Percentiles rank a stretch among this genome's conserved stretches.
Evolutionary conservation across 306 rosid genomes (phyloP).

Genomic region (Begonia masoniana): DNA sequence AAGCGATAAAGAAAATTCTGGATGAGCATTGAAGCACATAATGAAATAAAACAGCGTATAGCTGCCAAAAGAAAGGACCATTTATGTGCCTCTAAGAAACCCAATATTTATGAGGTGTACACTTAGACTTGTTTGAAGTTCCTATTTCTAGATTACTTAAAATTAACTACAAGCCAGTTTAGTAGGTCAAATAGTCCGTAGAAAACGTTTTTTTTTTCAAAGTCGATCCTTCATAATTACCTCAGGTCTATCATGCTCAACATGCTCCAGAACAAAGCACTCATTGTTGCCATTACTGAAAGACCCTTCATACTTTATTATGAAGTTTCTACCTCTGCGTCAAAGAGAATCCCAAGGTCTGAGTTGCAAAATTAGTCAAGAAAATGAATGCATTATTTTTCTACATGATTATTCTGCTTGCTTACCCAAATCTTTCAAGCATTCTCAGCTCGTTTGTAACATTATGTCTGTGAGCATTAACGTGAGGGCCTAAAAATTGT

Average conservation of each 20-base stretch:
- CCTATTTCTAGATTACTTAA: background rate
- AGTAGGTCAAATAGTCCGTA: background rate
- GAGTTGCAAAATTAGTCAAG: too few species aligned
- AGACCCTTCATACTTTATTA: constrained; percentile 25
- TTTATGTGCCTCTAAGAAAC: too few species aligned
- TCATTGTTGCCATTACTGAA: constrained; percentile 18
- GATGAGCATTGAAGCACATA: background rate
- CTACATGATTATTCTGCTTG: background rate
- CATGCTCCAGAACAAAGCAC: constrained; percentile 35
- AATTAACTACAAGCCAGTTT: background rate
- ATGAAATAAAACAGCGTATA: background rate
- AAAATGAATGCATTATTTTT: too few species aligned
- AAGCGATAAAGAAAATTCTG: constrained; percentile 9
- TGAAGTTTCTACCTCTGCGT: constrained; percentile 26
- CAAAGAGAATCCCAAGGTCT: background rate
- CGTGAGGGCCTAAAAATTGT: constrained; percentile 22
- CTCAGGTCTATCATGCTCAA: constrained; percentile 90
- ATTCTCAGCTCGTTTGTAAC: constrained; percentile 20
- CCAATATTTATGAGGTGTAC: too few species aligned
- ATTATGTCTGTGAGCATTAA: constrained; percentile 23
- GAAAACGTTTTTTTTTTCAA: background rate
- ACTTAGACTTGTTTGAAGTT: background rate
- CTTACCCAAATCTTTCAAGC: constrained; percentile 29
- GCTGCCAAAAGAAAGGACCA: too few species aligned
- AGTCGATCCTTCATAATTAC: constrained; percentile 20